A percentile compares a stretch with the other conserved stretches of the same genome.
Evolutionary conservation across 75 land plant genomes (phyloP).

Genomic region (Sequoiadendron giganteum): DNA sequence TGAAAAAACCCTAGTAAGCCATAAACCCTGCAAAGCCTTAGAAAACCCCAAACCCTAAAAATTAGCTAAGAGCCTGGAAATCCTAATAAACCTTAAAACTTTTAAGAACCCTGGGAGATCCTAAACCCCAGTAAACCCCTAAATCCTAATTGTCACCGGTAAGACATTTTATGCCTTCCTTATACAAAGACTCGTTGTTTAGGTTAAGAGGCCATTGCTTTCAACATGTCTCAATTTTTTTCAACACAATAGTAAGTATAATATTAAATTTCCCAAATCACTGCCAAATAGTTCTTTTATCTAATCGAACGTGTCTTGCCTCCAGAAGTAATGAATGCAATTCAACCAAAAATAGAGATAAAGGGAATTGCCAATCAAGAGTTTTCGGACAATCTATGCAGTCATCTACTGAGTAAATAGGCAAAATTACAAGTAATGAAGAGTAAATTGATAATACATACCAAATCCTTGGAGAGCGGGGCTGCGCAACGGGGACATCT

Average conservation of each 20-base stretch:
- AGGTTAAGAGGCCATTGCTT: neutral
- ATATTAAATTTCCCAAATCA: neutral
- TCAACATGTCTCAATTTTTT: neutral
- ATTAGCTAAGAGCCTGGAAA: neutral
- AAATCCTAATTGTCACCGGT: neutral
- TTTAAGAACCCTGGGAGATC: neutral
- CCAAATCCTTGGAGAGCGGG: conserved; percentile 12
- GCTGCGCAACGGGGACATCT: conserved; percentile 8
- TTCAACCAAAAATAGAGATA: neutral
- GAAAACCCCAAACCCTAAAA: neutral
- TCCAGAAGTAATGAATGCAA: neutral
- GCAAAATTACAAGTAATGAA: too few relatives aligned
- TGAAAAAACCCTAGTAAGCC: neutral
- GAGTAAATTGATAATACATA: neutral
- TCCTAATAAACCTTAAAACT: neutral
- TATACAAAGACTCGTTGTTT: neutral
- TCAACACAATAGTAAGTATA: neutral
- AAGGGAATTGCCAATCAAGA: neutral
- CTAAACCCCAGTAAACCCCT: neutral
- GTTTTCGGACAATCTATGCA: neutral
- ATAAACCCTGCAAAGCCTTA: neutral
- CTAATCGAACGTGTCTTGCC: neutral
- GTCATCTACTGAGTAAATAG: neutral
- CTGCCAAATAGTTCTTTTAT: neutral
- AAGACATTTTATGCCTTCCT: neutral